phyloP scores from a whole-genome alignment of 2,329 filamentous ascomycete genomes.

The Furcasterigmium sp. region DNA sequence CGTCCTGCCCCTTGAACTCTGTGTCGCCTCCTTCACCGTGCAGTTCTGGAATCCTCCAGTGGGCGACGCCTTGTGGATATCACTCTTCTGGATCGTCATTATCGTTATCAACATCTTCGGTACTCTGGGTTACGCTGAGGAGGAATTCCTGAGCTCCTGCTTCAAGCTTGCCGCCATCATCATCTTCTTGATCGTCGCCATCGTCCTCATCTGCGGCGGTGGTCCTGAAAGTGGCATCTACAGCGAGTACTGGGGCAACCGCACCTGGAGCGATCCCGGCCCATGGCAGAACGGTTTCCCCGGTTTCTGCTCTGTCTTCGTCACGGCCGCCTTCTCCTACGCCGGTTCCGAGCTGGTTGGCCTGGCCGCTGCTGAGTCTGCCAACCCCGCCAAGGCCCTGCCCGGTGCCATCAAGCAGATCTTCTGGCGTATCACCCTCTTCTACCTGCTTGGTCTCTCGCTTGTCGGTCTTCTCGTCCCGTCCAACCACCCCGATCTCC shows the following conservation, averaged over 20 bases:
- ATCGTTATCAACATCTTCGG: constrained; percentile 50
- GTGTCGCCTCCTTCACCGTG: constrained; percentile 45
- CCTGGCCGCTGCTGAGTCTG: constrained; percentile 63
- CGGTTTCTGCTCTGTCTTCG: constrained; percentile 64
- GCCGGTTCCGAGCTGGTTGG: constrained; percentile 65
- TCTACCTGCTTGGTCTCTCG: constrained; percentile 44
- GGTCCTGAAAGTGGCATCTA: constrained; percentile 41
- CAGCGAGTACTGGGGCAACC: constrained; percentile 35
- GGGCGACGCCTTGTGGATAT: constrained; percentile 46
- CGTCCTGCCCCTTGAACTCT: constrained; percentile 44
- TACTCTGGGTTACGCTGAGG: constrained; percentile 46
- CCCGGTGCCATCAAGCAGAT: constrained; percentile 77
- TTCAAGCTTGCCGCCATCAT: constrained; percentile 53
- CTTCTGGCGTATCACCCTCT: constrained; percentile 47
- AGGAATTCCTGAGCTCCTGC: constrained; percentile 50
- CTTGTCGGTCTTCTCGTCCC: constrained; percentile 41
- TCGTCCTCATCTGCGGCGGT: constrained; percentile 53
- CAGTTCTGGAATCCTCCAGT: constrained; percentile 43
- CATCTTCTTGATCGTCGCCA: constrained; percentile 57
- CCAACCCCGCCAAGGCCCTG: constrained; percentile 63
- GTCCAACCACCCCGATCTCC: constrained; percentile 35
- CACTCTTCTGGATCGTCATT: constrained; percentile 44
- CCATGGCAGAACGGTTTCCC: constrained; percentile 65
- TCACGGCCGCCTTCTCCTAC: constrained; percentile 65
- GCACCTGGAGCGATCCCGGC: constrained; percentile 35